These are phyloP conservation scores for Vanderwaltozyma polyspora DNA, from an alignment of 805 yeast genomes.

Conservation along the genomic window DNA sequence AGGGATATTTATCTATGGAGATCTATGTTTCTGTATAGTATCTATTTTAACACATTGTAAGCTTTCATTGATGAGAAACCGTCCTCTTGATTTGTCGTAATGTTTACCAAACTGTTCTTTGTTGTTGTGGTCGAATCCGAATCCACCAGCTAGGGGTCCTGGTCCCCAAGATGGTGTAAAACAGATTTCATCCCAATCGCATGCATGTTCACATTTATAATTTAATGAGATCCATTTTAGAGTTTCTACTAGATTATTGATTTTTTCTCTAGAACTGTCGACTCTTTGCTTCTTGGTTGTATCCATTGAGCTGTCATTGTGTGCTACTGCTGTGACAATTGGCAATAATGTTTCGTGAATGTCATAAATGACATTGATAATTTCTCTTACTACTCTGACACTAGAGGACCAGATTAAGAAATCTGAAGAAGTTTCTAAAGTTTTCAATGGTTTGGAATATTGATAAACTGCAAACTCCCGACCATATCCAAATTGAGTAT, in stretches of 20 bases:
- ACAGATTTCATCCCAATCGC: conserved; percentile 40
- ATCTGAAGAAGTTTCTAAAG: conserved; percentile 32
- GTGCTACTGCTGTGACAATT: conserved; percentile 17
- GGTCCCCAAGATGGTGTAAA: conserved; percentile 56
- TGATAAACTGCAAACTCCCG: conserved; percentile 33
- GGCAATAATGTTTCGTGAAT: conserved; percentile 24
- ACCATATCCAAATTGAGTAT: conserved; percentile 16
- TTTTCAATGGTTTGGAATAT: conserved; percentile 35
- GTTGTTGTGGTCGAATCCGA: conserved; percentile 2
- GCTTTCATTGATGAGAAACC: conserved; percentile 12
- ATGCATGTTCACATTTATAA: conserved; percentile 32
- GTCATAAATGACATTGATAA: conserved; percentile 30
- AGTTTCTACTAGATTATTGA: conserved; percentile 15
- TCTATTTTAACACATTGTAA: conserved; percentile 13
- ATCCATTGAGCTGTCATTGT: conserved; percentile 1
- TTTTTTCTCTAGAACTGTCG: conserved; percentile 2
- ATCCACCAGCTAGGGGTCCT: conserved; percentile 37
- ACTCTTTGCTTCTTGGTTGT: conserved; percentile 6
- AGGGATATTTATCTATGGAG: too few species aligned
- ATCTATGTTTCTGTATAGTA: too few species aligned
- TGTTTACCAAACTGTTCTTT: conserved; percentile 10
- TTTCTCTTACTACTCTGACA: conserved; percentile 29
- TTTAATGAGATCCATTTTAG: conserved; percentile 34
- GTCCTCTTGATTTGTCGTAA: conserved; percentile 9
- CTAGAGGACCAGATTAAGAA: conserved; percentile 40